Evolutionary conservation across 1,139 yeast genomes (phyloP).

Genomic region (Kluyveromyces sp.): DNA sequence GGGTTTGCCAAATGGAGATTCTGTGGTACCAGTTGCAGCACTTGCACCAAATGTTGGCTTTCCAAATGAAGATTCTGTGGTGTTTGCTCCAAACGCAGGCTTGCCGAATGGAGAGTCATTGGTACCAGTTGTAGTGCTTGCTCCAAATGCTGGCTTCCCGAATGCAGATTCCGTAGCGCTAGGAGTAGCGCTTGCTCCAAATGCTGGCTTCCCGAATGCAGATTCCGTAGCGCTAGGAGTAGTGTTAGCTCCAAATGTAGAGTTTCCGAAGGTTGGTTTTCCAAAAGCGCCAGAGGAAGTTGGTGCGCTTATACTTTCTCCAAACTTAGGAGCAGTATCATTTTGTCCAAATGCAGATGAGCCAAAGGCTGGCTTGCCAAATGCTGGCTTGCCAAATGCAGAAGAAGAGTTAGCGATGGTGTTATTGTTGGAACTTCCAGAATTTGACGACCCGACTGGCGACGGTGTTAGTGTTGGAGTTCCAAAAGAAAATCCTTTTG

Average conservation of each 20-base stretch:
- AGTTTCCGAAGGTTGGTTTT: not conserved
- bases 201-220: slow-evolving; percentile 13
- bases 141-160: slow-evolving; percentile 8
- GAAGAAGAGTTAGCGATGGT: not conserved
- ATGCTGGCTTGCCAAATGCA: not conserved
- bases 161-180: slow-evolving; percentile 1
- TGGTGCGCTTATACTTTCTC: not conserved
- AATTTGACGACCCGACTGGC: not conserved
- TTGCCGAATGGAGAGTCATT: slow-evolving; percentile 11
- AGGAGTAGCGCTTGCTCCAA: too few species aligned
- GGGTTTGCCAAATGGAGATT: slow-evolving; percentile 14
- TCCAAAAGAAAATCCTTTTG: slow-evolving; percentile 16
- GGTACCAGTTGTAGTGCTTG: slow-evolving; percentile 15
- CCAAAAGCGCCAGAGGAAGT: not conserved
- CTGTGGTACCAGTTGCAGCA: not conserved
- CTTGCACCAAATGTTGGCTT: slow-evolving; percentile 10
- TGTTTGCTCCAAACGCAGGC: not conserved
- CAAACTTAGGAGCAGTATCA: too few species aligned
- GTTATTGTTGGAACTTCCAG: not conserved
- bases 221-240: slow-evolving; percentile 2
- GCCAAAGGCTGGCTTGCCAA: slow-evolving; percentile 13
- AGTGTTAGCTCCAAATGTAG: not conserved
- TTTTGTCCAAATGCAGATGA: slow-evolving; percentile 10
- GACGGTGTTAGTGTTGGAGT: slow-evolving; percentile 5
- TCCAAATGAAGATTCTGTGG: slow-evolving; percentile 4